phyloP scores from a whole-genome alignment of 495 filamentous ascomycete genomes.

The Penicillium manginii region DNA sequence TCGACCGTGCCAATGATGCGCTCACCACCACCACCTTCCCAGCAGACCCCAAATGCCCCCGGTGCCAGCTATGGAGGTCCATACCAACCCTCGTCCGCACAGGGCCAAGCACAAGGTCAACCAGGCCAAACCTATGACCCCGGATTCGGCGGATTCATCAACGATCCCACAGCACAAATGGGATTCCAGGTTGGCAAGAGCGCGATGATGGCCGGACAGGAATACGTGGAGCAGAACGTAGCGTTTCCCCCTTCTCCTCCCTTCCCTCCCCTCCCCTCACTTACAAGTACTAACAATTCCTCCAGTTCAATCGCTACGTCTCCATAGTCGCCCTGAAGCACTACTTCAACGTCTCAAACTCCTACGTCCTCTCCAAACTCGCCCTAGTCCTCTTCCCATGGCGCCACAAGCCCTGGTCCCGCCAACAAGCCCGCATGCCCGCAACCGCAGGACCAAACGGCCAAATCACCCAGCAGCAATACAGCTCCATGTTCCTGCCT shows the following conservation, averaged over 20 bases:
- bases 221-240: constrained; percentile 93
- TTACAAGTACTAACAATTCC: background rate
- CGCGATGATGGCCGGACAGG: constrained; percentile 84
- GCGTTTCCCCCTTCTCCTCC: background rate
- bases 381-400: constrained; percentile 94
- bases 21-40: constrained; percentile 88
- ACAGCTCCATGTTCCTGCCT: constrained; percentile 85
- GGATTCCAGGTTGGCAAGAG: constrained; percentile 92
- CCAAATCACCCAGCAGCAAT: constrained; percentile 57
- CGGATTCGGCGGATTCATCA: constrained; percentile 87
- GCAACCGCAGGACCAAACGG: constrained; percentile 63
- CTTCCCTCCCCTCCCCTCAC: background rate
- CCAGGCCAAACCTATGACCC: constrained; percentile 61
- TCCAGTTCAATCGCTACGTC: constrained; percentile 88
- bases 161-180: constrained; percentile 94
- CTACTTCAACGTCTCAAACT: constrained; percentile 97
- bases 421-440: constrained; percentile 61
- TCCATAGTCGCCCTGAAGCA: constrained; percentile 91
- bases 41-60: constrained; percentile 61
- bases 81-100: constrained; percentile 60
- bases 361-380: constrained; percentile 82
- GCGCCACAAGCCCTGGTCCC: constrained; percentile 95
- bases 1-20: constrained; percentile 98
- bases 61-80: constrained; percentile 65
- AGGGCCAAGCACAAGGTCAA: constrained; percentile 37